Conservation (phyloP, 768 basidiomycete species). For the Cystofilobasidium bisporidii region DNA sequence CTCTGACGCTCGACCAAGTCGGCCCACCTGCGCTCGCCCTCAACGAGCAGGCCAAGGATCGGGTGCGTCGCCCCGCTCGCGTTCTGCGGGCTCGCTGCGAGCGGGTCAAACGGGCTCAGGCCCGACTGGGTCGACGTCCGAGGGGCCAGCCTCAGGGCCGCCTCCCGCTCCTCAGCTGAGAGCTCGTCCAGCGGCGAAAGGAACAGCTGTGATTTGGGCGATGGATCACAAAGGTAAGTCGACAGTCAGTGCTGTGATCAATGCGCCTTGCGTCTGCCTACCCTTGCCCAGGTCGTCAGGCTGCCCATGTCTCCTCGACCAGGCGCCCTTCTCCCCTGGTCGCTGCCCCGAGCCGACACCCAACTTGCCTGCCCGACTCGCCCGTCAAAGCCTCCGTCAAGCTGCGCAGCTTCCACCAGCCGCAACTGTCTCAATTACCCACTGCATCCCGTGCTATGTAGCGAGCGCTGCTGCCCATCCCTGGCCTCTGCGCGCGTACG, state of each 20-base stretch:
- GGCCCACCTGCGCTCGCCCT: slow-evolving; percentile 67
- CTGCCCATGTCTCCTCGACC: too few relatives aligned
- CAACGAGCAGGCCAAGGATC: slow-evolving; percentile 70
- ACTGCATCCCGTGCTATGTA: too few relatives aligned
- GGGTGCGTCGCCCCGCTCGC: slow-evolving; percentile 47
- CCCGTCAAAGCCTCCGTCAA: too few relatives aligned
- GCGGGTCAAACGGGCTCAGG: background rate
- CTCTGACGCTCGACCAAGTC: slow-evolving; percentile 64
- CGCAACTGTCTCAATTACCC: too few relatives aligned
- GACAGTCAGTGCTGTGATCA: background rate
- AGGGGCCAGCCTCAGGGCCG: slow-evolving; percentile 2
- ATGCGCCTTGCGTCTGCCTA: too few relatives aligned
- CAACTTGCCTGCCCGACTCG: too few relatives aligned
- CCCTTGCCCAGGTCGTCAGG: too few relatives aligned
- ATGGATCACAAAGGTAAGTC: background rate
- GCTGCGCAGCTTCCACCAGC: too few relatives aligned
- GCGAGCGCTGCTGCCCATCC: too few relatives aligned
- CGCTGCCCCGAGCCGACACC: too few relatives aligned
- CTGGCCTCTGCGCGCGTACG: background rate
- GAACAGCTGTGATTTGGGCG: slow-evolving; percentile 14
- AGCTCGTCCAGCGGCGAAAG: slow-evolving; percentile 24
- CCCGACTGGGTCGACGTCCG: background rate
- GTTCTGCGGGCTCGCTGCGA: background rate
- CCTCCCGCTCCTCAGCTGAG: slow-evolving; percentile 13
- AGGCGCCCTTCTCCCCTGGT: too few relatives aligned